Conservation (phyloP, 2,329 filamentous ascomycete species). For the Paradendryphiella salina region DNA sequence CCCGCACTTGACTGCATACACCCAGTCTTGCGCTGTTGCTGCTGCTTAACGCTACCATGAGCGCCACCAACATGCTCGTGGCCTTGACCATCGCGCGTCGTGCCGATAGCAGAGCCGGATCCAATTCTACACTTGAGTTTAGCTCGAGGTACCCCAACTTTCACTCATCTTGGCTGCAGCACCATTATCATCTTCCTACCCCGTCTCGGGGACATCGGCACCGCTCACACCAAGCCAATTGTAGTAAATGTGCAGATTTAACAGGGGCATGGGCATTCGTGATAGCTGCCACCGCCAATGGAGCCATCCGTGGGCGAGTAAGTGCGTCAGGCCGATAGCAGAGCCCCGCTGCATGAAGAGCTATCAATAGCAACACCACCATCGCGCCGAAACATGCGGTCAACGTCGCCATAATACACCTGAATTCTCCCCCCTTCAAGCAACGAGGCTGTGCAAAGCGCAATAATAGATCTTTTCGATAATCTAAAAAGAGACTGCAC, state of each 20-base stretch:
- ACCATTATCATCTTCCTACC: slow-evolving; percentile 5
- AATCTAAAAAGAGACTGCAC: background rate
- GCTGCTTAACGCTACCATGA: slow-evolving; percentile 5
- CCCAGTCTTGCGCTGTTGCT: background rate
- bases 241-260: background rate
- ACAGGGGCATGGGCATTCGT: slow-evolving; percentile 8
- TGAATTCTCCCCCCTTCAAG: background rate
- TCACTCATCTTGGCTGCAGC: slow-evolving; percentile 6
- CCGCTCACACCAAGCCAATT: background rate
- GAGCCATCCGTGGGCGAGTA: slow-evolving; percentile 4
- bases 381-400: slow-evolving; percentile 2
- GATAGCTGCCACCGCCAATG: slow-evolving; percentile 9
- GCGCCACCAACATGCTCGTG: slow-evolving; percentile 7
- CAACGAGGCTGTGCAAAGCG: slow-evolving; percentile 2
- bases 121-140: slow-evolving; percentile 5
- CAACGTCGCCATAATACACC: slow-evolving; percentile 2
- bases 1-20: background rate
- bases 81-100: slow-evolving; percentile 12
- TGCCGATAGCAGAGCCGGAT: background rate
- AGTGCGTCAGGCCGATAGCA: slow-evolving; percentile 13
- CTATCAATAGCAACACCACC: slow-evolving; percentile 23
- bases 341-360: slow-evolving; percentile 20
- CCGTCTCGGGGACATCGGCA: slow-evolving; percentile 21
- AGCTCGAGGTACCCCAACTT: slow-evolving; percentile 10
- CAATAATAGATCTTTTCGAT: slow-evolving; percentile 14